Conservation (phyloP, 1,284 basidiomycete genomes). For the Lentinula novae-zelandiae region DNA sequence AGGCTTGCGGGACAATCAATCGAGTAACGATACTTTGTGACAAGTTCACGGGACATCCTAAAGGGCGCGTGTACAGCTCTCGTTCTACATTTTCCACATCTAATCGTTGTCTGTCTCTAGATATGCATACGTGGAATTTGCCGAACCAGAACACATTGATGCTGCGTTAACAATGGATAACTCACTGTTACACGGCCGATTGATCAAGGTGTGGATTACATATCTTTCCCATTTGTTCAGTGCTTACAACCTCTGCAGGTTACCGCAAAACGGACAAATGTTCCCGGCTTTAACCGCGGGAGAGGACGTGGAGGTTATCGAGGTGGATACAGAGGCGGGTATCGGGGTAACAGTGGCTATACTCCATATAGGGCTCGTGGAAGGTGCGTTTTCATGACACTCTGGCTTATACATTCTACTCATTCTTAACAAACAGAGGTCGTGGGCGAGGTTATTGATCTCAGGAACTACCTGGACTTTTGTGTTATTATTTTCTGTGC, state of each 20-base stretch:
- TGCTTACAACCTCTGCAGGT: constrained; percentile 49
- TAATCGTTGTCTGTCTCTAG: constrained; percentile 36
- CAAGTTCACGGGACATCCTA: constrained; percentile 99
- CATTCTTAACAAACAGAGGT: constrained; percentile 41
- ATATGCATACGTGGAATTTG: constrained; percentile 98
- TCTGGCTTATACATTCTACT: constrained; percentile 9
- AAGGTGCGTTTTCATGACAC: constrained; percentile 50
- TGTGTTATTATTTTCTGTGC: neutral
- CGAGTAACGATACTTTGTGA: constrained; percentile 99
- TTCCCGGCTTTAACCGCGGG: constrained; percentile 86
- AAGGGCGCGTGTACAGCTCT: constrained; percentile 66
- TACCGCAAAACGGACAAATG: constrained; percentile 88
- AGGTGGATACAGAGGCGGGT: constrained; percentile 68
- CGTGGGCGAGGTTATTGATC: constrained; percentile 64
- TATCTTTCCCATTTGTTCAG: constrained; percentile 5
- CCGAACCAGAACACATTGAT: constrained; percentile 90
- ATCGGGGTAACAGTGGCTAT: constrained; percentile 72
- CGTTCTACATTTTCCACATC: neutral
- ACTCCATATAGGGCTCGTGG: constrained; percentile 77
- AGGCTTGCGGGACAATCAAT: constrained; percentile 97
- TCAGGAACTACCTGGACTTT: neutral
- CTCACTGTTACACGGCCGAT: constrained; percentile 87
- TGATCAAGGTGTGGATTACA: constrained; percentile 73
- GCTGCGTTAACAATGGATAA: constrained; percentile 96
- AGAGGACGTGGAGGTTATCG: constrained; percentile 66